Evolutionary conservation across 441 rosid genomes (phyloP).

Genomic region (Pelargonium australe): DNA sequence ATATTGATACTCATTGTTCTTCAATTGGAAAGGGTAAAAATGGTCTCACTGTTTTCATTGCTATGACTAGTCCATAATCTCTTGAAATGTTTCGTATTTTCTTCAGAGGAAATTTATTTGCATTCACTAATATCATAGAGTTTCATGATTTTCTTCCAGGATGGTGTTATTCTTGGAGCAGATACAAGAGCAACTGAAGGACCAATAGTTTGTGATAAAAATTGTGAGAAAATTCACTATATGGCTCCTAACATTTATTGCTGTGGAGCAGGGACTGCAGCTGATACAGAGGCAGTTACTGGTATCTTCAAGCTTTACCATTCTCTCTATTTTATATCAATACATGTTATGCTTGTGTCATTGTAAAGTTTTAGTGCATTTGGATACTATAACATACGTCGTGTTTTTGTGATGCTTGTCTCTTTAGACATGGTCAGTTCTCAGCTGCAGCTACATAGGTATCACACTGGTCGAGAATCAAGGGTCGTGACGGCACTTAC

Average conservation of each 20-base stretch:
- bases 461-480: conserved; percentile 85
- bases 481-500: conserved; percentile 89
- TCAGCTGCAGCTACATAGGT: conserved; percentile 85
- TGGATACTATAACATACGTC: not conserved
- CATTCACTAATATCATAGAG: not conserved
- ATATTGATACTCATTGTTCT: not conserved
- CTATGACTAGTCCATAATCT: not conserved
- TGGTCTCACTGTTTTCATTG: not conserved
- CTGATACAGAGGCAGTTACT: conserved; percentile 95
- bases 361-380: not conserved
- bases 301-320: conserved; percentile 37
- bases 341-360: not conserved
- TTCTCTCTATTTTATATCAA: not conserved
- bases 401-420: conserved; percentile 8
- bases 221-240: conserved; percentile 93
- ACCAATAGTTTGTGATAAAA: conserved; percentile 91
- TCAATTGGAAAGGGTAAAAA: not conserved
- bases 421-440: conserved; percentile 90
- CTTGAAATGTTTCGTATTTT: not conserved
- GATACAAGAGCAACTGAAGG: conserved; percentile 98
- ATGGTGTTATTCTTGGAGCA: conserved; percentile 94
- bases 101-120: not conserved
- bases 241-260: conserved; percentile 98
- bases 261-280: conserved; percentile 98
- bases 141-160: conserved; percentile 31